Base-by-base conservation (phyloP, 257 asterid species). In the Nicotiana tabacum region DNA sequence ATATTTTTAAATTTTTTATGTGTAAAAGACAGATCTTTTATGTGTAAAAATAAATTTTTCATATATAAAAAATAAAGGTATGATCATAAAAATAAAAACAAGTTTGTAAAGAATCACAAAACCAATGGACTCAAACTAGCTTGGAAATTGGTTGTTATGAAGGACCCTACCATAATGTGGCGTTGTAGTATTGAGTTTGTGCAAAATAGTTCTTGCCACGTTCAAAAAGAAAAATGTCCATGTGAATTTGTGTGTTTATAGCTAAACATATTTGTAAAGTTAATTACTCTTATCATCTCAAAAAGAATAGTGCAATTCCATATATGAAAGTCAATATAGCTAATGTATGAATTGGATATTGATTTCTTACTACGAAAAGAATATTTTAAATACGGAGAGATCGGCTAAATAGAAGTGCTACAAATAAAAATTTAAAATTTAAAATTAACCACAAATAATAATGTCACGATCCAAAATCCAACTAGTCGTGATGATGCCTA, bases 111-210 rank as follows among this genome's bases (percentile, higher is more conserved):
- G 35, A 32, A 4, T 3, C 35, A 32, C 33, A 32, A 32, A 32
- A 32, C 0, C 35, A 32, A 0, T 32, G 3, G 35, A 32, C 35
- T 4, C 10, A 39, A 39, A 39, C 48, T 39, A 7, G 12, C 51
- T 2, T 2, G 12, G 51, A 16, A 56, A 56, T 56, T 56, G 30
- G 12, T 60, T 21, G 27, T 43, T 12, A 74, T 13, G n/a, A 74
- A 76, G 79, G 80, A 76, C 80, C 80, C 80, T 76, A 76, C 80
- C 80, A 76, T 51, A 76, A 51, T 76, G 80, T 48, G 61, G 27
- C 16, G 61, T 15, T 16, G 60, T 43, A 17, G 37, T 72, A 46
- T 72, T 35, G 60, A 72, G 37, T 72, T 3, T 46, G 3, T 24
- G 56, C 55, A 43, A 70, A 70, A 76, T 51, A 76, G 80, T 29